A percentile compares a stretch with the other conserved stretches of the same genome.
Evolutionary conservation across 139 green algal genomes (phyloP).

Genomic region (Pycnococcus provasolii): DNA sequence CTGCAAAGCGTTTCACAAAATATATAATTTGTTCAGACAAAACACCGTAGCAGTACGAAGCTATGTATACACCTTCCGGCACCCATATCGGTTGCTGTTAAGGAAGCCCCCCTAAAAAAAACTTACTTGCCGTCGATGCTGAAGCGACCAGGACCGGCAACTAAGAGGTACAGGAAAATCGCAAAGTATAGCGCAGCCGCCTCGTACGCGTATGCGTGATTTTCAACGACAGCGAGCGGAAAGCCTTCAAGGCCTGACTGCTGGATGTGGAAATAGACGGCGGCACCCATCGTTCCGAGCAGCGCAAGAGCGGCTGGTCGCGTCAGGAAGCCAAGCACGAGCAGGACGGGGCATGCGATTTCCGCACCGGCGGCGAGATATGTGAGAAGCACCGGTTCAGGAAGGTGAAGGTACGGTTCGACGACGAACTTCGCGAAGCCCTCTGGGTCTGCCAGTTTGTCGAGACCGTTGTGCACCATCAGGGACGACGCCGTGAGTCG

Average conservation of each 20-base stretch:
- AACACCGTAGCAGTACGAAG: too few species aligned
- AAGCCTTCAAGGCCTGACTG: slow-evolving; percentile 24
- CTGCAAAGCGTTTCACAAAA: too few species aligned
- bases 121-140: background rate
- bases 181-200: slow-evolving; percentile 13
- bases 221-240: slow-evolving; percentile 23
- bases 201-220: slow-evolving; percentile 25
- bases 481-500: too few species aligned
- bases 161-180: slow-evolving; percentile 25
- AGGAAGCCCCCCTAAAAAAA: too few species aligned
- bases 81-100: too few species aligned
- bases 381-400: slow-evolving; percentile 3
- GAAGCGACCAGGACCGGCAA: background rate
- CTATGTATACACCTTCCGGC: too few species aligned
- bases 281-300: slow-evolving; percentile 18
- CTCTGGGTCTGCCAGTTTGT: slow-evolving; percentile 24
- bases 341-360: slow-evolving; percentile 3
- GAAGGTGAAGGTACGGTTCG: slow-evolving; percentile 4
- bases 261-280: slow-evolving; percentile 24
- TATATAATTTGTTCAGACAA: too few species aligned
- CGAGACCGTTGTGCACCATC: slow-evolving; percentile 1
- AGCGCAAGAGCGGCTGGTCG: slow-evolving; percentile 9
- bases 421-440: slow-evolving; percentile 29
- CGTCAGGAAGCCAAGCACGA: slow-evolving; percentile 16
- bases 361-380: slow-evolving; percentile 4